A percentile compares a stretch with the other conserved stretches of the same genome.
phyloP scores from a whole-genome alignment of 495 filamentous ascomycete species.

The Penicillium manginii region DNA sequence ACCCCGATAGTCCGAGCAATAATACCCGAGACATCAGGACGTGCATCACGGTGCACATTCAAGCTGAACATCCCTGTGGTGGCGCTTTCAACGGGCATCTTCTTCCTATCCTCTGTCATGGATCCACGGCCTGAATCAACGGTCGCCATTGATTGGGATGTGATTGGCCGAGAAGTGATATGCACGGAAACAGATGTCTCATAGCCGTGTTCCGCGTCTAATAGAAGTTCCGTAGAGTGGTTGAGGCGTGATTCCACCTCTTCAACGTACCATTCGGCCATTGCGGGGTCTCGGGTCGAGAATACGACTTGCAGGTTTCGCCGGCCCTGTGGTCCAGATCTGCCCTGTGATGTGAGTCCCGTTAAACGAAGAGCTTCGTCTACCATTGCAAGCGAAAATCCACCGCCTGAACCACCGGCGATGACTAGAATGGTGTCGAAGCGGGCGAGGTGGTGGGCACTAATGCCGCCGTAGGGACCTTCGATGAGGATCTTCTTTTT shows the following conservation, averaged over 20 bases:
- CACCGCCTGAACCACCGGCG: conserved; percentile 59
- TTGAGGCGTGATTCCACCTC: conserved; percentile 35
- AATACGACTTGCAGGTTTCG: conserved; percentile 34
- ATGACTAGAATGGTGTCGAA: conserved; percentile 51
- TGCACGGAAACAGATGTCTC: conserved; percentile 40
- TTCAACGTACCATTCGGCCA: conserved; percentile 32
- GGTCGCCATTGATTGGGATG: conserved; percentile 12
- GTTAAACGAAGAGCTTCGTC: conserved; percentile 32
- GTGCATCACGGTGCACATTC: conserved; percentile 27
- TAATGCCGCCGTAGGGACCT: conserved; percentile 55
- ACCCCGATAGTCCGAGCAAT: conserved; percentile 33
- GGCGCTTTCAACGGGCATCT: conserved; percentile 16
- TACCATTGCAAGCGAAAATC: conserved; percentile 47
- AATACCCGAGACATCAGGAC: conserved; percentile 43
- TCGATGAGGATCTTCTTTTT: conserved; percentile 46
- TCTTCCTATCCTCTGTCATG: conserved; percentile 3
- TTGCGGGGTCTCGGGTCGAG: conserved; percentile 29
- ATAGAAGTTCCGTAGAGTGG: conserved; percentile 17
- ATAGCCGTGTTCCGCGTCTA: conserved; percentile 25
- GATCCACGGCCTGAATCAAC: conserved; percentile 14
- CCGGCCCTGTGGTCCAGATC: conserved; percentile 9
- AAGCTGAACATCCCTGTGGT: conserved; percentile 25
- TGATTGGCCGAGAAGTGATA: conserved; percentile 22
- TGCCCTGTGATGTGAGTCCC: background rate
- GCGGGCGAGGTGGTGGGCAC: conserved; percentile 19